Evolutionary conservation across 176 grass and related monocot species (phyloP), one percentile per base, ranked within the genome.

Genomic region (Saccharum officinarum): DNA sequence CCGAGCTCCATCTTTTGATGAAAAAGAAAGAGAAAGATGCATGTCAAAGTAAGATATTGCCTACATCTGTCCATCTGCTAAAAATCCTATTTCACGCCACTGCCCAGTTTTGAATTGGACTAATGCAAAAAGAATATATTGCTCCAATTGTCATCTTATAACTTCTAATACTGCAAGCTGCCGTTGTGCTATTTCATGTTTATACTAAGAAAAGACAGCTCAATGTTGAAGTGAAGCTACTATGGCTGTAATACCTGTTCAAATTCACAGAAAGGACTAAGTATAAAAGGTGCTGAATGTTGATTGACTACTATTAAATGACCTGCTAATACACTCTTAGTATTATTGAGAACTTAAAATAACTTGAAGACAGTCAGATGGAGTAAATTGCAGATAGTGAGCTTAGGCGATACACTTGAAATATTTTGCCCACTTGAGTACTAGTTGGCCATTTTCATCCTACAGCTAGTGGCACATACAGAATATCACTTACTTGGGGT

Each of bases 1-100:
- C 22, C 83, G 91, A 8, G 80, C 85, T 39, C 83, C 89, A 77
- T 87, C 89, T 84, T 99, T 93, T 91, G 97, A 92, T 89, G 88
- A 92, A 82, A 94, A 88, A 80, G 94, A 99, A 83, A 91, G 76
- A 76, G 85, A 85, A 52, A 94, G 88, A 39, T 87, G 86, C 78
- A 80, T 87, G 55, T 96, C 91, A 67, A 97, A 92, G 97, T 99
- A 94, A 91, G 90, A 74, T 47, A 34, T 50, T 61, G 2, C 18
- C 55, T 55, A 83, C 18, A 10, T 79, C 78, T 77, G 22, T 16
- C 30, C 67, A 5, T 79, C 6, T 80, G 47, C 60, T 15, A 80
- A 20, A 30, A 54, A 59, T 63, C 14, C 25, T 10, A 44, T 73
- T 74, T 20, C 30, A 39, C 15, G n/a, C 13, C 10, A 28, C n/a